These are phyloP conservation scores for Wilcoxina mikolae DNA, from an alignment of 495 filamentous ascomycete species.

Conservation along the genomic window DNA sequence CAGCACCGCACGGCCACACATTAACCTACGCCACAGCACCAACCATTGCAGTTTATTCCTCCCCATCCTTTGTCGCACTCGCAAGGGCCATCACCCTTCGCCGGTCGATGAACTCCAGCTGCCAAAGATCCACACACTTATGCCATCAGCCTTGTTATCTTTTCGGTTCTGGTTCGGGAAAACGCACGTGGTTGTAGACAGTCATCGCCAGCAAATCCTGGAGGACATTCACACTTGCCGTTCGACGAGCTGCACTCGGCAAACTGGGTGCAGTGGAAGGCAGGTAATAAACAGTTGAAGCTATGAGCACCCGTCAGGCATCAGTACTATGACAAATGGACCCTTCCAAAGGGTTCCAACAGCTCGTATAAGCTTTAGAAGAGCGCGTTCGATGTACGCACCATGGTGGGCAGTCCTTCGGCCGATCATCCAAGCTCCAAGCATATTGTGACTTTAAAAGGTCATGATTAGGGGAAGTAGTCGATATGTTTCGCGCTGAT, in stretches of 20 bases:
- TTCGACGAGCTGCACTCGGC: conserved; percentile 69
- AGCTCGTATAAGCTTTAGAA: neutral
- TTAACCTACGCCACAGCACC: conserved; percentile 26
- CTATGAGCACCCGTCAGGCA: conserved; percentile 32
- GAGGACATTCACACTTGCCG: conserved; percentile 80
- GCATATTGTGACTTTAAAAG: conserved; percentile 18
- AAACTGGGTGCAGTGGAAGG: conserved; percentile 80
- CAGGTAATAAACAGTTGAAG: conserved; percentile 94
- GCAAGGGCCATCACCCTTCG: conserved; percentile 53
- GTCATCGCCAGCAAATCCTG: conserved; percentile 85
- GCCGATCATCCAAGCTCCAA: conserved; percentile 33
- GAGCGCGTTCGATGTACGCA: conserved; percentile 28
- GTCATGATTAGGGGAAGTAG: conserved; percentile 11
- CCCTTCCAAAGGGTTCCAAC: conserved; percentile 6
- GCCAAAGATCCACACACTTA: conserved; percentile 74
- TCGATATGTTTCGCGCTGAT: conserved; percentile 13
- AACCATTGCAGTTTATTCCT: conserved; percentile 89
- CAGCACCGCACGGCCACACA: conserved; percentile 44
- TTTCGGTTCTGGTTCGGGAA: neutral
- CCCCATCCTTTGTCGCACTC: conserved; percentile 87
- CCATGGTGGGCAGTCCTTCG: conserved; percentile 51
- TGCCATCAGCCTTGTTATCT: conserved; percentile 9
- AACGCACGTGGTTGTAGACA: conserved; percentile 59
- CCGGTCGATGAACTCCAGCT: conserved; percentile 57
- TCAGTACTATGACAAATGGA: conserved; percentile 16